Evolutionary conservation across 345 rosid genomes (phyloP), one percentile per base, ranked within the genome.

Genomic region (Durio zibethinus): DNA sequence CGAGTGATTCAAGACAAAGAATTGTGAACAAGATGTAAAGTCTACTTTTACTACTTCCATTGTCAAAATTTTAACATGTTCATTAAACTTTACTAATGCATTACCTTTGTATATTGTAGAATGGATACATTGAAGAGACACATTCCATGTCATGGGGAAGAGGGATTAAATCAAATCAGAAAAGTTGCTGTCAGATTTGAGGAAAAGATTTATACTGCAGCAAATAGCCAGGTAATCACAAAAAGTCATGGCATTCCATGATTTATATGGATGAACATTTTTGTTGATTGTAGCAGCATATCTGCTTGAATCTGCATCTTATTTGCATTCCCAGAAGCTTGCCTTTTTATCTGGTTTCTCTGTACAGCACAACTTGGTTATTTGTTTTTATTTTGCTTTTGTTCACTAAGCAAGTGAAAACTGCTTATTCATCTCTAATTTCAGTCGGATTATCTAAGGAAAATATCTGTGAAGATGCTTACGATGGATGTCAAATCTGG

Each of bases 401-500:
- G 5, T 38, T 38, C 40, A 38, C 5, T 4, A 38, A 40, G 43
- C 43, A 40, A 40, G 1, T 40, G 43, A 40, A 40, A 7, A 40
- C n/a, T 11, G 8, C 5, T 76, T 72, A 7, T 23, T 78, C 25
- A 20, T 62, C 21, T 73, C 14, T 59, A 43, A 23, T 84, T 86
- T 64, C n/a, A 94, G 96, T 63, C 86, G 7, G 96, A 92, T 79
- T 94, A 57, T 57, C 7, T 23, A 11, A 85, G 90, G 83, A 92
- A 85, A 79, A 92, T 90, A 84, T 90, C 91, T 27, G 47, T 86
- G 88, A 92, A 91, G 91, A 87, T 94, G 96, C 86, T 90, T 67
- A 79, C 89, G 52, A 85, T 92, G 93, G 97, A 94, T 85, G 84
- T 81, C 72, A 90, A 87, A 80, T 91, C 94, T 48, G 86, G 73